Percentiles rank a stretch among this genome's conserved stretches.
These are phyloP conservation scores for Apium graveolens DNA, from an alignment of 129 eudicot genomes.

Conservation along the genomic window DNA sequence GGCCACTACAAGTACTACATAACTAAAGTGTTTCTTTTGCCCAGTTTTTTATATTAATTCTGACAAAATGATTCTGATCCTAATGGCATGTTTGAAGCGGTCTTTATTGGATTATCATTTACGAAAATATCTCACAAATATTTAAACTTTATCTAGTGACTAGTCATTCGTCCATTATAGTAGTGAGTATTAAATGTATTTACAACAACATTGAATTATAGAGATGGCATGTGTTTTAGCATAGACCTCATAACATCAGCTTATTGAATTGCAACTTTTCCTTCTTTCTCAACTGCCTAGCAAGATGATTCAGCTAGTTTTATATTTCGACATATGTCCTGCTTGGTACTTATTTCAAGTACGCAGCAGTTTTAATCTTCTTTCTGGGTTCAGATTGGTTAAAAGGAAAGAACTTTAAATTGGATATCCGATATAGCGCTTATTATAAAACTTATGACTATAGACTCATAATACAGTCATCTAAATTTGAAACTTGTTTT, in stretches of 20 bases:
- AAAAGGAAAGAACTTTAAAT: not conserved
- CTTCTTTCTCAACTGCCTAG: not conserved
- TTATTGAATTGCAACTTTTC: not conserved
- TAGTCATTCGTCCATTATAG: not conserved
- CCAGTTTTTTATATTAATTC: not conserved
- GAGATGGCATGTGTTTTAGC: not conserved
- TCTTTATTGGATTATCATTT: not conserved
- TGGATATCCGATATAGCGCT: not conserved
- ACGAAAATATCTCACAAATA: not conserved
- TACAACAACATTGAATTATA: not conserved
- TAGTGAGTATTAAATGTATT: not conserved
- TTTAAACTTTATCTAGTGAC: not conserved
- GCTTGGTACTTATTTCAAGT: not conserved
- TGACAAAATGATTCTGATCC: not conserved
- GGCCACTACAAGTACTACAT: conserved; percentile 84
- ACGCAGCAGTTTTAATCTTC: not conserved
- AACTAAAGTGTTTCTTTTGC: not conserved
- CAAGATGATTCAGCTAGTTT: not conserved
- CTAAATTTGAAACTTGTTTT: not conserved
- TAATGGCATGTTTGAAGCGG: not conserved
- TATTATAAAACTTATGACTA: not conserved
- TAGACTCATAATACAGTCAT: not conserved
- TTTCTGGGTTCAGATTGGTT: not conserved
- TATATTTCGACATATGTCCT: not conserved
- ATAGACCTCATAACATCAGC: conserved; percentile 8